Base-by-base conservation (phyloP, 108 stramenopile genomes). In the Skeletonema menzelii region DNA sequence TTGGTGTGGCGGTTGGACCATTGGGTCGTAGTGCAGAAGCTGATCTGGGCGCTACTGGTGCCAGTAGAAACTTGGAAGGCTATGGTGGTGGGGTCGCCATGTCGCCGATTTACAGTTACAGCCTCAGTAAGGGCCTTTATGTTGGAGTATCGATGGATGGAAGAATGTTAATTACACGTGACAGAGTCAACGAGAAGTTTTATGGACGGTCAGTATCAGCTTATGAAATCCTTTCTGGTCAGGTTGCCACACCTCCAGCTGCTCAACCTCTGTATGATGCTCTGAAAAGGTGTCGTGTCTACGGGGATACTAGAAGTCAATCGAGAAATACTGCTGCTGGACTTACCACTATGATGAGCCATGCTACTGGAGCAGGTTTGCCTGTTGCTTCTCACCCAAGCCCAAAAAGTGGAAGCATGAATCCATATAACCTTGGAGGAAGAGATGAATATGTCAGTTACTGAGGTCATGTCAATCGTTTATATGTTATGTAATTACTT, bases 61-160 rank as follows among this genome's bases (percentile, higher is more conserved):
- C 75, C 11, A 68, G 67, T 17, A 79, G 73, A 59, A 10, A 71
- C 30, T 27, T 80, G 60, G 78, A 56, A 3, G 63, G 67, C 31
- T 20, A 63, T 64, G 4, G 68, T 1, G 27, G 30, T 15, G 67
- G 69, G 17, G 34, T 75, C 1, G 81, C 75, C 67, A 73, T 95
- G 38, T 93, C 95, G 8, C 94, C 94, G 8, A 96, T 97, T 27
- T 97, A 97, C 76, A 94, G 96, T n/a, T 96, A 99, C 73, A 82
- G 80, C 47, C 80, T 96, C 24, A 88, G 88, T 58, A 92, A 97
- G 68, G 98, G 98, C 15, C 67, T 99, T 17, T 99, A 97, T 70
- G 96, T 92, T 0, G 98, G 98, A 3, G 77, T 97, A 27, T 93
- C 95, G 13, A 68, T 99, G 58, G 97, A 97, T 79, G 98, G 97